Evolutionary conservation across 1,284 basidiomycete genomes (phyloP).

Genomic region (Phellinidium pouzarii): DNA sequence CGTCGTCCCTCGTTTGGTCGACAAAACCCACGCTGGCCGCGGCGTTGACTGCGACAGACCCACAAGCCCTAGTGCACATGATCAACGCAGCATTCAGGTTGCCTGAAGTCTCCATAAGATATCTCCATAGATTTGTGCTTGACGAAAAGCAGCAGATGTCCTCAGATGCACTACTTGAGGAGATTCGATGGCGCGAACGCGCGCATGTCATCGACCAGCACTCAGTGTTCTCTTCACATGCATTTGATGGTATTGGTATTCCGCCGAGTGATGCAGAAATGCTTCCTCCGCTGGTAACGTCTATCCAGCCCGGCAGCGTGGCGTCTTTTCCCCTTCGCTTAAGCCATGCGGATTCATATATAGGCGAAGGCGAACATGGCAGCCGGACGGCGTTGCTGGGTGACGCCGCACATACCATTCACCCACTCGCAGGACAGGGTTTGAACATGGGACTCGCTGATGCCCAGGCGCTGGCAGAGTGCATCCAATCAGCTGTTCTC

Average conservation of each 20-base stretch:
- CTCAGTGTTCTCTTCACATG: constrained; percentile 47
- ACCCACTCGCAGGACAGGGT: constrained; percentile 97
- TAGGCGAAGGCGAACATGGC: constrained; percentile 56
- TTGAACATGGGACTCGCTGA: constrained; percentile 91
- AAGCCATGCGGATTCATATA: constrained; percentile 83
- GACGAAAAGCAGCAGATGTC: constrained; percentile 46
- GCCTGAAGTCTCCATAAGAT: constrained; percentile 67
- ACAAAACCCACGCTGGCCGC: constrained; percentile 75
- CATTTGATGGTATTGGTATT: constrained; percentile 36
- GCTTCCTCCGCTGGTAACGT: constrained; percentile 71
- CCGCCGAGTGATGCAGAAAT: constrained; percentile 55
- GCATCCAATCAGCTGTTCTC: constrained; percentile 49
- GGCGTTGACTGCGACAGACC: constrained; percentile 64
- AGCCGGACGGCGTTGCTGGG: constrained; percentile 85
- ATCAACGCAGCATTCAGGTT: constrained; percentile 92
- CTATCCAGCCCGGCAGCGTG: constrained; percentile 69
- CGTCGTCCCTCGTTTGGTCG: constrained; percentile 94
- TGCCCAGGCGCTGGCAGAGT: constrained; percentile 61
- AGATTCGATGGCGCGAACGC: constrained; percentile 62
- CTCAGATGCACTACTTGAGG: constrained; percentile 41
- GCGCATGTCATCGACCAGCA: constrained; percentile 56
- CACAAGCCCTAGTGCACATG: constrained; percentile 63
- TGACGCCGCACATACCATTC: constrained; percentile 93
- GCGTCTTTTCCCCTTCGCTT: constrained; percentile 90
- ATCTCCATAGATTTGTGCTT: constrained; percentile 59